A percentile compares a stretch with the other conserved stretches of the same genome.
Evolutionary conservation across 805 yeast species (phyloP).

Genomic region (Sungouiozyma ichnusensis): DNA sequence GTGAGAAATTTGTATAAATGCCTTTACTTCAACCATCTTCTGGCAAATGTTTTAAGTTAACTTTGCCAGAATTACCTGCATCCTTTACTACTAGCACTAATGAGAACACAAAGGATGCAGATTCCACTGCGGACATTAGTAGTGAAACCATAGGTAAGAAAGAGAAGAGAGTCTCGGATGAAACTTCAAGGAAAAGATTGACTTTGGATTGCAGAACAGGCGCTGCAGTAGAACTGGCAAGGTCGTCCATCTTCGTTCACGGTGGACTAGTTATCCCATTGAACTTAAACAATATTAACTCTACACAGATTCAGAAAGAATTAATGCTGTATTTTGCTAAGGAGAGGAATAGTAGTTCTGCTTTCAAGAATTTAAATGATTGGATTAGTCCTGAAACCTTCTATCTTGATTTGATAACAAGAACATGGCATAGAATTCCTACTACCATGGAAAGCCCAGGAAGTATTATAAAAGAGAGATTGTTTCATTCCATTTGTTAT

Average conservation of each 20-base stretch:
- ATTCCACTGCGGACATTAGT: not conserved
- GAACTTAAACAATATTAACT: constrained; percentile 33
- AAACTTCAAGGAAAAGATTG: constrained; percentile 37
- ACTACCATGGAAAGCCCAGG: constrained; percentile 8
- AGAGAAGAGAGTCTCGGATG: constrained; percentile 16
- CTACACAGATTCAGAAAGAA: constrained; percentile 31
- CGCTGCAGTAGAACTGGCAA: constrained; percentile 45
- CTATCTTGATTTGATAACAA: constrained; percentile 45
- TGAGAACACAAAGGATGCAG: constrained; percentile 2
- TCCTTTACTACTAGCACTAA: not conserved
- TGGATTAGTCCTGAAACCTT: constrained; percentile 58
- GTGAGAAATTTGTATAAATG: too few relatives aligned
- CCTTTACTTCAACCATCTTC: constrained; percentile 55
- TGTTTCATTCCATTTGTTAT: constrained; percentile 50
- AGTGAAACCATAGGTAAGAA: not conserved
- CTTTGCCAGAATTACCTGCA: constrained; percentile 38
- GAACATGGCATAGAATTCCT: constrained; percentile 43
- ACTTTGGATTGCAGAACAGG: constrained; percentile 59
- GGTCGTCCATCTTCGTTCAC: constrained; percentile 50
- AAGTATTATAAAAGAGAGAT: constrained; percentile 26
- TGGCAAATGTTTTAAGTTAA: constrained; percentile 46
- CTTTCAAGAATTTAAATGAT: constrained; percentile 22
- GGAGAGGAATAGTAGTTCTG: constrained; percentile 12
- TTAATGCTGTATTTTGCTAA: constrained; percentile 29
- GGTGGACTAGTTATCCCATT: constrained; percentile 63